Conservation (phyloP, 345 rosid genomes). For the Aegle marmelos region DNA sequence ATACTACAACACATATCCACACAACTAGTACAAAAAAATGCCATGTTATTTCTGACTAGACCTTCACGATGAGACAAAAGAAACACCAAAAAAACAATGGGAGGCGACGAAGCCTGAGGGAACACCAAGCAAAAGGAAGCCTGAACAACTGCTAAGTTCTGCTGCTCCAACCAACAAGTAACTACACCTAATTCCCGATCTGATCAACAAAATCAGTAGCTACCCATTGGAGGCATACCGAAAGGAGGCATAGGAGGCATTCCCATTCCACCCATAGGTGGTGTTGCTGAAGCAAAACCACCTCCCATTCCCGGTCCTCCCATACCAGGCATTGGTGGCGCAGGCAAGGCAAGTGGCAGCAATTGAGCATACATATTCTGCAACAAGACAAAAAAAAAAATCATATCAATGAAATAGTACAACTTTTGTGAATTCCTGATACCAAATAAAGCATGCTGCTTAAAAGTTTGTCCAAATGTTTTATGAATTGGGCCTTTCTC, state of each 20-base stretch:
- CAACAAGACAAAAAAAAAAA: slow-evolving; percentile 7
- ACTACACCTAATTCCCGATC: slow-evolving; percentile 14
- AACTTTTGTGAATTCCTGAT: neutral
- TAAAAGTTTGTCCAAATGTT: neutral
- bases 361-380: slow-evolving; percentile 96
- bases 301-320: slow-evolving; percentile 63
- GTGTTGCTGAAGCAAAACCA: slow-evolving; percentile 35
- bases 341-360: slow-evolving; percentile 84
- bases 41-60: slow-evolving; percentile 26
- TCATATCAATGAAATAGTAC: neutral
- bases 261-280: slow-evolving; percentile 62
- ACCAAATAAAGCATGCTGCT: neutral
- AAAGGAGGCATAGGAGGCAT: slow-evolving; percentile 73
- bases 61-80: slow-evolving; percentile 20
- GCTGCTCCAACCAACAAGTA: slow-evolving; percentile 6
- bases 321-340: slow-evolving; percentile 93
- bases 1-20: slow-evolving; percentile 45
- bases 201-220: slow-evolving; percentile 31
- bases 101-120: slow-evolving; percentile 16
- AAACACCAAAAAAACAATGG: slow-evolving; percentile 3
- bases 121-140: slow-evolving; percentile 21
- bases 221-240: slow-evolving; percentile 72
- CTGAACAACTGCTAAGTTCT: slow-evolving; percentile 8
- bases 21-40: slow-evolving; percentile 20
- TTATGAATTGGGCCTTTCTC: neutral